Evolutionary conservation across 805 yeast genomes (phyloP), one percentile per base, ranked within the genome.

Genomic region (Sugiyamaella qingdaonensis): DNA sequence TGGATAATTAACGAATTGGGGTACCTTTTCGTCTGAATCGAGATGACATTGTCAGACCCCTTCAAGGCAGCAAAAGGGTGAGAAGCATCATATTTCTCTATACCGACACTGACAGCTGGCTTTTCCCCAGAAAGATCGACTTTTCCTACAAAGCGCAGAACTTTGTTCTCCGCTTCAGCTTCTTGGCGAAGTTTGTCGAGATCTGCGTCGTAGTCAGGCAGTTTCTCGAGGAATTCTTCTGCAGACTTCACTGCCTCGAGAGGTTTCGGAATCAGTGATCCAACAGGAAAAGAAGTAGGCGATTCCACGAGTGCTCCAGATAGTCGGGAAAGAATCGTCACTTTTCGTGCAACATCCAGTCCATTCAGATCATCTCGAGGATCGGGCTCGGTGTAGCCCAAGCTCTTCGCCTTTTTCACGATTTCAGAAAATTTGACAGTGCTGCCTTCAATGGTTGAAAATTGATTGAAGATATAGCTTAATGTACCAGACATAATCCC

Each of bases 331-430:
- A 94, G 80, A 60, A 94, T 94, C 24, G 99, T 90, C 31, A 94
- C 97, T 72, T 94, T 94, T 79, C 99, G 86, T 43, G 99, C 99
- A 56, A 94, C 97, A 68, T 94, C 99, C 68, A 94, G 79, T 51
- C 99, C 99, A 71, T 92, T 94, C 71, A 94, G 81, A 69, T 94
- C 99, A 70, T 94, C 99, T 74, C 99, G 85, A 71, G 99, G 99
- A 71, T 94, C 99, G 48, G 99, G 99, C 74, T 94, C 99, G 41
- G 97, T 92, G 79, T 89, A 94, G 49, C 99, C 99, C 60, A 89
- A 77, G 49, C 83, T 73, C 73, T 92, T 92, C 50, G 99, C 99
- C 46, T 83, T 82, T 58, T 79, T 77, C 54, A 94, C 98, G 48
- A 94, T 84, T 52, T 90, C 96, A 24, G 97, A 89, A 70, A 91